Percentiles rank a stretch among this genome's conserved stretches.
Conservation (phyloP, 768 basidiomycete genomes). For the Pulveroboletus sp. region DNA sequence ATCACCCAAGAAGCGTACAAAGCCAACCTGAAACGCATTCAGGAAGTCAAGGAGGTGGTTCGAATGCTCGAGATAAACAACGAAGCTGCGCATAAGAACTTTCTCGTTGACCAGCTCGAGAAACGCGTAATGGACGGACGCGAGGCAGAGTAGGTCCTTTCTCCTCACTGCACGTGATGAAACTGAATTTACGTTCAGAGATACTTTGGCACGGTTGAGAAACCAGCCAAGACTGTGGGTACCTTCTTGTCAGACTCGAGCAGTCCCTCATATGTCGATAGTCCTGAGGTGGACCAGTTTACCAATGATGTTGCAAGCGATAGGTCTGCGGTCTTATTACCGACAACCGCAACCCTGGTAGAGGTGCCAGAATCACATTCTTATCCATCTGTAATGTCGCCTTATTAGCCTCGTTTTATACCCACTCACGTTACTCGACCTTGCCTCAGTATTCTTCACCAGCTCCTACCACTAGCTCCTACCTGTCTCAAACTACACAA, state of each 20-base stretch:
- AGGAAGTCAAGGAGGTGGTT: slow-evolving; percentile 28
- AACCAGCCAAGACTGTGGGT: slow-evolving; percentile 14
- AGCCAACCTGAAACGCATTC: slow-evolving; percentile 22
- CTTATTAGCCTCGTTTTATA: not conserved
- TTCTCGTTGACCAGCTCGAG: slow-evolving; percentile 31
- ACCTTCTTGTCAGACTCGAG: not conserved
- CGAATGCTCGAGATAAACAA: slow-evolving; percentile 35
- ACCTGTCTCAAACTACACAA: slow-evolving; percentile 6
- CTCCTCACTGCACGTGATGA: not conserved
- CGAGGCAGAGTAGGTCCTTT: slow-evolving; percentile 39
- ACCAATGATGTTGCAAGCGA: slow-evolving; percentile 5
- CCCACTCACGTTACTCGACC: slow-evolving; percentile 4
- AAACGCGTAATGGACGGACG: slow-evolving; percentile 39
- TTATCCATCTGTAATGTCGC: slow-evolving; percentile 12
- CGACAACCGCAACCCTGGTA: slow-evolving; percentile 33
- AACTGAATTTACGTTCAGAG: slow-evolving; percentile 11
- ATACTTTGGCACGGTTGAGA: slow-evolving; percentile 18
- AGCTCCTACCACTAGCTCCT: not conserved
- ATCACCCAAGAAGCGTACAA: slow-evolving; percentile 20
- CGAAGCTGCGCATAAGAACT: slow-evolving; percentile 37
- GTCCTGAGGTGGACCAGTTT: slow-evolving; percentile 14
- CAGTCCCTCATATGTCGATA: slow-evolving; percentile 5
- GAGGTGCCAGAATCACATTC: slow-evolving; percentile 24
- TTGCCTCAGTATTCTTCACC: slow-evolving; percentile 11
- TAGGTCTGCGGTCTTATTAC: slow-evolving; percentile 23